These are phyloP conservation scores for Platismatia glauca DNA, from an alignment of 495 filamentous ascomycete genomes.

Conservation along the genomic window DNA sequence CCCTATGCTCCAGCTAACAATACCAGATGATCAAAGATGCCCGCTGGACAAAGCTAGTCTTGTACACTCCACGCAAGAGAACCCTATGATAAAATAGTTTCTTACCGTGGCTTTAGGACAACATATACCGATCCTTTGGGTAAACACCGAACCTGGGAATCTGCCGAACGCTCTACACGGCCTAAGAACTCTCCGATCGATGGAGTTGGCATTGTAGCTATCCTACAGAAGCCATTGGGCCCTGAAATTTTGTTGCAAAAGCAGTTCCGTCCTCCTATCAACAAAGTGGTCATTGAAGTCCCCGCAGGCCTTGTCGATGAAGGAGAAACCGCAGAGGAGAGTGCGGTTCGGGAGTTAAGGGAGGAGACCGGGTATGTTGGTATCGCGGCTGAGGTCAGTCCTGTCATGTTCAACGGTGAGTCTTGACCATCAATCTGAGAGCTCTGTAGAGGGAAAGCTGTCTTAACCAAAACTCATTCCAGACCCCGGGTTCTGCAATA, in stretches of 20 bases:
- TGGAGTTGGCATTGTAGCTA: conserved; percentile 83
- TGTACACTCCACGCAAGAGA: not conserved
- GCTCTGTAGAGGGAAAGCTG: not conserved
- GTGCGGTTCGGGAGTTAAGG: conserved; percentile 78
- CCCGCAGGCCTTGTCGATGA: conserved; percentile 82
- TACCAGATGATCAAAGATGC: conserved; percentile 47
- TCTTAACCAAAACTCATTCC: not conserved
- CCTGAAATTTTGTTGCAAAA: conserved; percentile 77
- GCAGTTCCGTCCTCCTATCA: conserved; percentile 78
- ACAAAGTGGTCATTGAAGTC: conserved; percentile 70
- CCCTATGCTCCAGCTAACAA: conserved; percentile 18
- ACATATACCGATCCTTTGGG: conserved; percentile 67
- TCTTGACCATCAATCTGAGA: not conserved
- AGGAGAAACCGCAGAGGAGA: conserved; percentile 66
- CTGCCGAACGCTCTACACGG: conserved; percentile 61
- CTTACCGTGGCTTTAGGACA: conserved; percentile 27
- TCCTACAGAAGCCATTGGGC: conserved; percentile 63
- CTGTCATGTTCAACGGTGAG: conserved; percentile 78
- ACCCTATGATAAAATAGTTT: not conserved
- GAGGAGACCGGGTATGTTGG: conserved; percentile 93
- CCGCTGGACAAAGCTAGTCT: conserved; percentile 61
- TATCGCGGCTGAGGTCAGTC: conserved; percentile 49
- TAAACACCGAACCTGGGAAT: conserved; percentile 68
- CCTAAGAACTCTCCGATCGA: conserved; percentile 64
- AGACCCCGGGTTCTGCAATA: conserved; percentile 79